Percentiles rank a stretch among this genome's conserved stretches.
Conservation (phyloP, 228 moss, liverwort and hornwort genomes). For the Sphagnum fallax region DNA sequence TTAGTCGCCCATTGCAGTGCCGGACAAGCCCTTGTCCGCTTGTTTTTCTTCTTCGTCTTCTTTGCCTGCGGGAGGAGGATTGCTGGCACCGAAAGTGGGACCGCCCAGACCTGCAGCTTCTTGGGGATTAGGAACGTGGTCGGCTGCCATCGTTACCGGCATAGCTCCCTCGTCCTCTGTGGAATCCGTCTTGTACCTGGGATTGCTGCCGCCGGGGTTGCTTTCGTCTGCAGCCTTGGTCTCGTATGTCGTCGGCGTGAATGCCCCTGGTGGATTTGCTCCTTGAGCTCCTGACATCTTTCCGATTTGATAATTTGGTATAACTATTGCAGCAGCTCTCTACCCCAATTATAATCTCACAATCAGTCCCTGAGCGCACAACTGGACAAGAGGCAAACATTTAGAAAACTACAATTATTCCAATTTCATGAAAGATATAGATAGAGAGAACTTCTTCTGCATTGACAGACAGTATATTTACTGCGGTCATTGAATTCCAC, state of each 20-base stretch:
- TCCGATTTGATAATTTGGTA: too few relatives aligned
- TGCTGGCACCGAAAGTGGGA: slow-evolving; percentile 29
- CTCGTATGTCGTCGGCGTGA: slow-evolving; percentile 33
- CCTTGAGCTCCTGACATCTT: slow-evolving; percentile 56
- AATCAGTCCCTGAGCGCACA: too few relatives aligned
- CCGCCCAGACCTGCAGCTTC: slow-evolving; percentile 45
- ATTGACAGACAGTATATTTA: too few relatives aligned
- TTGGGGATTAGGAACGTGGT: slow-evolving; percentile 20
- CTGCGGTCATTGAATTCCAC: too few relatives aligned
- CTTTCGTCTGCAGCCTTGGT: slow-evolving; percentile 4
- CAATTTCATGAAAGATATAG: too few relatives aligned
- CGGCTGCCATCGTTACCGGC: slow-evolving; percentile 33
- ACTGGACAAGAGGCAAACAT: too few relatives aligned
- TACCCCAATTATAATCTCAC: too few relatives aligned
- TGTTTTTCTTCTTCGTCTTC: too few relatives aligned
- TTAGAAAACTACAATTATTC: too few relatives aligned
- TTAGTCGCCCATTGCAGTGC: not conserved
- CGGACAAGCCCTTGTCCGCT: slow-evolving; percentile 22
- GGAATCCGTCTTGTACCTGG: slow-evolving; percentile 24
- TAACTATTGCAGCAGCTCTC: too few relatives aligned
- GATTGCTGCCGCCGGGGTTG: slow-evolving; percentile 18
- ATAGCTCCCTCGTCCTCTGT: slow-evolving; percentile 28
- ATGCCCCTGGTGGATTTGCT: slow-evolving; percentile 30
- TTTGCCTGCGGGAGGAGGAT: slow-evolving; percentile 5
- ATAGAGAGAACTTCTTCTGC: too few relatives aligned